These are phyloP conservation scores for Neoarthrinium moseri DNA, from an alignment of 2,329 filamentous ascomycete species.

Conservation along the genomic window DNA sequence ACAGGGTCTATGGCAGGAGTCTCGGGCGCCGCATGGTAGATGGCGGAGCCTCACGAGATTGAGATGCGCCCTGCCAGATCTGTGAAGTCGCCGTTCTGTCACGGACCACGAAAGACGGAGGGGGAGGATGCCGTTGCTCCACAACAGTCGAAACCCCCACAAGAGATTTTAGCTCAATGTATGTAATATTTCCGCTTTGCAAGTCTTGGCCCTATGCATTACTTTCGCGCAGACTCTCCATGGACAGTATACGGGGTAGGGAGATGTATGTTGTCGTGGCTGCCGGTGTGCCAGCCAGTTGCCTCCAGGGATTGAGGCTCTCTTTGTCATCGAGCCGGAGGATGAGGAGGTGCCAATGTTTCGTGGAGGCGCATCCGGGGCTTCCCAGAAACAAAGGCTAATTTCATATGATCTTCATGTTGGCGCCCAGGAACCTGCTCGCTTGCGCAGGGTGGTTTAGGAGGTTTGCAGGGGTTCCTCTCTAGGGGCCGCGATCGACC, in stretches of 20 bases:
- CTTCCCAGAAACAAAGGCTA: constrained; percentile 22
- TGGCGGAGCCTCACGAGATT: constrained; percentile 1
- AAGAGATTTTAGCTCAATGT: too few species aligned
- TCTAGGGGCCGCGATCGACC: constrained; percentile 24
- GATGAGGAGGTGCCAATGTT: constrained; percentile 4
- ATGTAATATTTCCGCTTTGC: too few species aligned
- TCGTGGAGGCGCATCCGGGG: constrained; percentile 1
- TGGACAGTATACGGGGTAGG: too few species aligned
- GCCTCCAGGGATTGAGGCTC: not conserved
- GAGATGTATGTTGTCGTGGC: too few species aligned
- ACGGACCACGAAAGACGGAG: too few species aligned
- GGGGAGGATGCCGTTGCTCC: too few species aligned
- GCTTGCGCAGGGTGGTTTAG: constrained; percentile 22
- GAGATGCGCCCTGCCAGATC: not conserved
- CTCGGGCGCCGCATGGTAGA: too few species aligned
- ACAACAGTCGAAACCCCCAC: too few species aligned
- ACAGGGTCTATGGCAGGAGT: not conserved
- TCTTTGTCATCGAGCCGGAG: not conserved
- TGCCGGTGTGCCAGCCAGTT: too few species aligned
- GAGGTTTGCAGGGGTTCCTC: constrained; percentile 17
- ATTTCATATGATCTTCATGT: constrained; percentile 26
- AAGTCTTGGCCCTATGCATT: too few species aligned
- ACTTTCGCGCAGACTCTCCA: too few species aligned
- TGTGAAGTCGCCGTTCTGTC: too few species aligned
- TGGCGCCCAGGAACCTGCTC: constrained; percentile 24